Conservation (phyloP, 2,329 filamentous ascomycete genomes). For the Grosmannia huntii region DNA sequence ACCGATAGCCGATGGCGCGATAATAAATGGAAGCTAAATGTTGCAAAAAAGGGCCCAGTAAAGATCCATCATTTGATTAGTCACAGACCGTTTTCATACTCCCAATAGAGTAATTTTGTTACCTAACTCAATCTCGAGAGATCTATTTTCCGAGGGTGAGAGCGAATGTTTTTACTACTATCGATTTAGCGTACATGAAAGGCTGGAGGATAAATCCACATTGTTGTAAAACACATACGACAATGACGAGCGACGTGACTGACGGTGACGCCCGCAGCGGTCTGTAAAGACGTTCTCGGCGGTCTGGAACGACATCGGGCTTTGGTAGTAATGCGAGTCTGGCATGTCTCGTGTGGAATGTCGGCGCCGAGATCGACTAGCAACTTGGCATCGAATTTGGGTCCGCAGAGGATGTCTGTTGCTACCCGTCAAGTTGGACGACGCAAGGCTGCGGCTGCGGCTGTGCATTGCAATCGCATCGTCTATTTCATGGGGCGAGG, state of each 20-base stretch:
- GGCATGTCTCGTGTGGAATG: not conserved
- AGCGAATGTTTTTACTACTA: not conserved
- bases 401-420: not conserved
- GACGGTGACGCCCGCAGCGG: not conserved
- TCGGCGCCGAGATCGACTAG: not conserved
- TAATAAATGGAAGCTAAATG: not conserved
- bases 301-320: not conserved
- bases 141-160: not conserved
- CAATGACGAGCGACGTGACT: not conserved
- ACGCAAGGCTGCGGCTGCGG: not conserved
- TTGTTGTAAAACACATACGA: not conserved
- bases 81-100: not conserved
- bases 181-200: not conserved
- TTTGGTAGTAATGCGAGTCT: not conserved
- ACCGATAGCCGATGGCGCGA: not conserved
- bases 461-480: not conserved
- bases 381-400: not conserved
- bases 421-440: not conserved
- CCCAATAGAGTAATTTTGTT: not conserved
- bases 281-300: not conserved
- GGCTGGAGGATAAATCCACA: not conserved
- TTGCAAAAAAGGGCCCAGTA: not conserved
- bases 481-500: not conserved
- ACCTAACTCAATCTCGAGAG: not conserved
- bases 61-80: not conserved